Conservation (phyloP, 2,329 filamentous ascomycete species). For the Seiridium unicorne region DNA sequence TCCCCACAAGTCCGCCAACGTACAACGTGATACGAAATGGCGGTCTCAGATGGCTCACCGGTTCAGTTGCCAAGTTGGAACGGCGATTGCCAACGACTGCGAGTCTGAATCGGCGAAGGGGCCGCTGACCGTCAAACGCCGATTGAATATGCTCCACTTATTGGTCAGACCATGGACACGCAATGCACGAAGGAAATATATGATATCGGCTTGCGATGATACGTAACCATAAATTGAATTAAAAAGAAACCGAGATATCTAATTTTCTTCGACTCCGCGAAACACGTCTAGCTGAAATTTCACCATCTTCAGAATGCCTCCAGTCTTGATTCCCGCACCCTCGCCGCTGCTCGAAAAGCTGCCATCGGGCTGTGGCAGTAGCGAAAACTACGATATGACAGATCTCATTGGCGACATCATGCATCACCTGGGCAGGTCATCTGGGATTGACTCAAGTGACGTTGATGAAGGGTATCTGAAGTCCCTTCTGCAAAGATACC, state of each 20-base stretch:
- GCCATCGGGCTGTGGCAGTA: background rate
- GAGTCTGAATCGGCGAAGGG: background rate
- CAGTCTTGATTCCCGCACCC: background rate
- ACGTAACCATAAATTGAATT: background rate
- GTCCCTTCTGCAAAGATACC: background rate
- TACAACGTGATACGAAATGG: too few species aligned
- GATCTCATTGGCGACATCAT: background rate
- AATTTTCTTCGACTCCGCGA: background rate
- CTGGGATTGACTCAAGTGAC: background rate
- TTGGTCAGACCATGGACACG: background rate
- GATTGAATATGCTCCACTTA: background rate
- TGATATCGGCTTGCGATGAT: background rate
- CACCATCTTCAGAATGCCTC: background rate
- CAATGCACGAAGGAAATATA: background rate
- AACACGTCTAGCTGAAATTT: background rate
- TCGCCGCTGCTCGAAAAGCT: background rate
- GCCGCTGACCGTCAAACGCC: background rate
- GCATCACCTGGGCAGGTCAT: background rate
- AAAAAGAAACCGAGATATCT: background rate
- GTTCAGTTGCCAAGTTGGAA: too few species aligned
- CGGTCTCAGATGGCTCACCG: too few species aligned
- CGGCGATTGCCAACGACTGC: too few species aligned
- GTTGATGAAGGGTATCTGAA: background rate
- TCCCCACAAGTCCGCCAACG: too few species aligned
- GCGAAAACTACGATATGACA: background rate